These are phyloP conservation scores for Boletus coccyginus DNA, from an alignment of 768 basidiomycete species.

Conservation along the genomic window DNA sequence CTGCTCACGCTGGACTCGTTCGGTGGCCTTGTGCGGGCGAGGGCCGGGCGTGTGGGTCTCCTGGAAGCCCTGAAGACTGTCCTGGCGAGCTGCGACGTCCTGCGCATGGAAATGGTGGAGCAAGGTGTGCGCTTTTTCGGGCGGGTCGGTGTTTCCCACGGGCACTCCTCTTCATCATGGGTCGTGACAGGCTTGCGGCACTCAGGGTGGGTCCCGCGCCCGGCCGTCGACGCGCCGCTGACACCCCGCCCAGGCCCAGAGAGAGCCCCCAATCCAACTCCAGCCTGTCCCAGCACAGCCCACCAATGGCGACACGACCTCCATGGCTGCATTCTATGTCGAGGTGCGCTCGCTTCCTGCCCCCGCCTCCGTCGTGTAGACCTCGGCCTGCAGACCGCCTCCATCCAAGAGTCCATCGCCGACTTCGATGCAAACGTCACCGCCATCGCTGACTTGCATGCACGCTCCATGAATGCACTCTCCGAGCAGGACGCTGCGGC, in stretches of 20 bases:
- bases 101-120: conserved; percentile 50
- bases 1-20: conserved; percentile 17
- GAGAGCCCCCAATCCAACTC: conserved; percentile 31
- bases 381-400: conserved; percentile 37
- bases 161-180: conserved; percentile 41
- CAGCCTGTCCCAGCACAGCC: conserved; percentile 14
- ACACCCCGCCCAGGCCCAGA: conserved; percentile 50
- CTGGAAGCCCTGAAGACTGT: conserved; percentile 53
- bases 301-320: conserved; percentile 10
- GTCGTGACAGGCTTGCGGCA: conserved; percentile 72
- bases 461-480: conserved; percentile 47
- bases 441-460: conserved; percentile 47
- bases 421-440: conserved; percentile 45
- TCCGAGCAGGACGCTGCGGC: conserved; percentile 44
- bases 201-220: conserved; percentile 61
- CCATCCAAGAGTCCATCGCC: conserved; percentile 45
- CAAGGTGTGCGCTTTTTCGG: conserved; percentile 27
- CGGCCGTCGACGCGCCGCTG: conserved; percentile 39
- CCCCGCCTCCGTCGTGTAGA: background rate
- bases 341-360: conserved; percentile 19
- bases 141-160: conserved; percentile 11
- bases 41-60: conserved; percentile 7
- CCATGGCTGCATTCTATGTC: conserved; percentile 34
- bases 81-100: conserved; percentile 67
- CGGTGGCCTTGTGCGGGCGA: conserved; percentile 23